Conservation (phyloP, 805 yeast species). For the Metschnikowia gruessii region DNA sequence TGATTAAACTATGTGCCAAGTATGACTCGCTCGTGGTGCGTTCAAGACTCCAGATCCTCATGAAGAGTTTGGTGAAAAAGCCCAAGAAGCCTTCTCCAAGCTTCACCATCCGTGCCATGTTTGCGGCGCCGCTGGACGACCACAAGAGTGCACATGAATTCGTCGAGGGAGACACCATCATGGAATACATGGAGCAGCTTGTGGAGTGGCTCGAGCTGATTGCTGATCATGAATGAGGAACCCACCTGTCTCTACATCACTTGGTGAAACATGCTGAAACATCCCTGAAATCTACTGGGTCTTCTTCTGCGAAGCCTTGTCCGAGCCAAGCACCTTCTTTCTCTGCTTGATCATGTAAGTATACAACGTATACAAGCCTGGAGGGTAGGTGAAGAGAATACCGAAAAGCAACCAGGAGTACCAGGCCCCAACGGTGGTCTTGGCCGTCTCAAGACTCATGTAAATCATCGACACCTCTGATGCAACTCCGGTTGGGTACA, state of each 20-base stretch:
- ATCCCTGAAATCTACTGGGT: conserved; percentile 11
- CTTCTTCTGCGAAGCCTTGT: conserved; percentile 13
- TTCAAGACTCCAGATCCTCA: conserved; percentile 39
- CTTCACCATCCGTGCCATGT: conserved; percentile 17
- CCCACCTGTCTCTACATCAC: too few relatives aligned
- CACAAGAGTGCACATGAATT: conserved; percentile 23
- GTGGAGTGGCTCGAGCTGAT: conserved; percentile 30
- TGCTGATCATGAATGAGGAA: too few relatives aligned
- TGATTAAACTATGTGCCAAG: conserved; percentile 41
- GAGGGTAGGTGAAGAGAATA: conserved; percentile 67
- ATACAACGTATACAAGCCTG: conserved; percentile 83
- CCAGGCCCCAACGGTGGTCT: conserved; percentile 43
- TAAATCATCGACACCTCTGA: conserved; percentile 73
- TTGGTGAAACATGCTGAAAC: too few relatives aligned
- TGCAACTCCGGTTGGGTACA: conserved; percentile 92
- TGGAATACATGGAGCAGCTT: conserved; percentile 30
- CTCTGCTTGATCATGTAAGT: conserved; percentile 89
- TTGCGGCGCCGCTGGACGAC: conserved; percentile 15
- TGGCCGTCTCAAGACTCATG: conserved; percentile 71
- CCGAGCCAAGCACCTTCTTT: conserved; percentile 59
- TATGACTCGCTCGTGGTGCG: conserved; percentile 43
- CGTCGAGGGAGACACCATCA: conserved; percentile 31
- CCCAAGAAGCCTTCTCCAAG: conserved; percentile 7
- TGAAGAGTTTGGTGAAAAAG: conserved; percentile 16
- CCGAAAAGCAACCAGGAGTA: conserved; percentile 55